These are phyloP conservation scores for Suhomyces terraborum DNA, from an alignment of 1,139 yeast genomes.

Conservation along the genomic window DNA sequence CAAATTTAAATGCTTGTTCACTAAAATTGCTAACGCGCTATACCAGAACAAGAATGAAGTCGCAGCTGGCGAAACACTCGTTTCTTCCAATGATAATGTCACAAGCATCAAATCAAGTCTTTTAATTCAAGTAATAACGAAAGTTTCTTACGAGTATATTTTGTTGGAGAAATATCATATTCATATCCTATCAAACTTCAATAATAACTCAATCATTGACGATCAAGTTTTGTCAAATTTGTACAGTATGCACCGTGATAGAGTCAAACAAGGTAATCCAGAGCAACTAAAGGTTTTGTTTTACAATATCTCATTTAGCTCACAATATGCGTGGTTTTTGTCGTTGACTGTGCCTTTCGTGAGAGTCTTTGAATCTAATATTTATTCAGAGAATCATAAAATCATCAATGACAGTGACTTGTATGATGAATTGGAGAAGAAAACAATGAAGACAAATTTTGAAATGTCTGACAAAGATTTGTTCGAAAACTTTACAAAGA, in stretches of 20 bases:
- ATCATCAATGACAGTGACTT: slow-evolving; percentile 18
- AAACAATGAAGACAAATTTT: slow-evolving; percentile 24
- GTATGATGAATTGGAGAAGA: slow-evolving; percentile 17
- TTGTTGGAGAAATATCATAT: slow-evolving; percentile 45
- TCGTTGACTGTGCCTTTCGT: slow-evolving; percentile 42
- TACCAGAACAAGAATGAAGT: slow-evolving; percentile 35
- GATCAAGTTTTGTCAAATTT: slow-evolving; percentile 25
- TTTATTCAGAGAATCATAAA: slow-evolving; percentile 31
- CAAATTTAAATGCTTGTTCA: slow-evolving; percentile 31
- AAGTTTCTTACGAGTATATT: slow-evolving; percentile 44
- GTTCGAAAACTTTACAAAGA: slow-evolving; percentile 27
- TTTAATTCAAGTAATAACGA: slow-evolving; percentile 36
- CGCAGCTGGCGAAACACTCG: slow-evolving; percentile 27
- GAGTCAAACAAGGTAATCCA: slow-evolving; percentile 15
- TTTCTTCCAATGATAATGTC: slow-evolving; percentile 12
- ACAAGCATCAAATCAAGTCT: slow-evolving; percentile 19
- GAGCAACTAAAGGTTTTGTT: slow-evolving; percentile 33
- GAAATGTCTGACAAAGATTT: slow-evolving; percentile 29
- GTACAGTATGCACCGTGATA: slow-evolving; percentile 25
- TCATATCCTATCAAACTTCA: slow-evolving; percentile 40
- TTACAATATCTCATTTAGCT: slow-evolving; percentile 38
- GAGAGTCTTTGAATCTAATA: slow-evolving; percentile 37
- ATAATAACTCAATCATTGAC: slow-evolving; percentile 37
- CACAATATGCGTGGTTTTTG: slow-evolving; percentile 44
- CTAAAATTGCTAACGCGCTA: slow-evolving; percentile 29